Conservation (phyloP, 2,329 filamentous ascomycete species). For the Hymenoscyphus albidus region DNA sequence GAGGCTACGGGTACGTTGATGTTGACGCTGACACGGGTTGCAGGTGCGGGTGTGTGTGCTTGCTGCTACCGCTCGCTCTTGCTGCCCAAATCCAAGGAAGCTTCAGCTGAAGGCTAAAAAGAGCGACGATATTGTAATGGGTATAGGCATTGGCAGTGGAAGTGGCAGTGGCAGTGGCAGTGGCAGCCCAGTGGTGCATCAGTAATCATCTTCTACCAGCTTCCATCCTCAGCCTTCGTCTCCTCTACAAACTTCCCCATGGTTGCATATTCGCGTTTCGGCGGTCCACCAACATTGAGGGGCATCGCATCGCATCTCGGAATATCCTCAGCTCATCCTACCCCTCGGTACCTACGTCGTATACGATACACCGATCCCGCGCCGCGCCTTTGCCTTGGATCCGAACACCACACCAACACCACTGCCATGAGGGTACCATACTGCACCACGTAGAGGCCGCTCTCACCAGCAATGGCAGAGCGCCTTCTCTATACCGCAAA, state of each 20-base stretch:
- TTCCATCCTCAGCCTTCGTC: background rate
- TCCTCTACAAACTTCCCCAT: background rate
- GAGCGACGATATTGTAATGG: too few relatives aligned
- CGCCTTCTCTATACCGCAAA: background rate
- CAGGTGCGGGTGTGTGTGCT: background rate
- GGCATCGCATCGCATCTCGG: background rate
- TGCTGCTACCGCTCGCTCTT: background rate
- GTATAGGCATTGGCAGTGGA: too few relatives aligned
- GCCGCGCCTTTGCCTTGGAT: background rate
- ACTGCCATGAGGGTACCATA: background rate
- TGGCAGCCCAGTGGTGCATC: too few relatives aligned
- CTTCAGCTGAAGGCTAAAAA: too few relatives aligned
- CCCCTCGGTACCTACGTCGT: background rate
- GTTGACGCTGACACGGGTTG: background rate
- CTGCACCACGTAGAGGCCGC: too few relatives aligned
- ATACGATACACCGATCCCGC: background rate
- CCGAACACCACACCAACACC: background rate
- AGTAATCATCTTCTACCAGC: background rate
- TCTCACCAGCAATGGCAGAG: background rate
- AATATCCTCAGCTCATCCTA: background rate
- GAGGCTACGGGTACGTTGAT: background rate
- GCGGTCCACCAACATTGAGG: background rate
- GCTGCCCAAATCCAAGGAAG: too few relatives aligned
- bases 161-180: too few relatives aligned
- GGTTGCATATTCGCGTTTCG: background rate